These are phyloP conservation scores for Phlyctochytrium planicorne DNA, from an alignment of 192 early-diverging fungal genomes.

Conservation along the genomic window DNA sequence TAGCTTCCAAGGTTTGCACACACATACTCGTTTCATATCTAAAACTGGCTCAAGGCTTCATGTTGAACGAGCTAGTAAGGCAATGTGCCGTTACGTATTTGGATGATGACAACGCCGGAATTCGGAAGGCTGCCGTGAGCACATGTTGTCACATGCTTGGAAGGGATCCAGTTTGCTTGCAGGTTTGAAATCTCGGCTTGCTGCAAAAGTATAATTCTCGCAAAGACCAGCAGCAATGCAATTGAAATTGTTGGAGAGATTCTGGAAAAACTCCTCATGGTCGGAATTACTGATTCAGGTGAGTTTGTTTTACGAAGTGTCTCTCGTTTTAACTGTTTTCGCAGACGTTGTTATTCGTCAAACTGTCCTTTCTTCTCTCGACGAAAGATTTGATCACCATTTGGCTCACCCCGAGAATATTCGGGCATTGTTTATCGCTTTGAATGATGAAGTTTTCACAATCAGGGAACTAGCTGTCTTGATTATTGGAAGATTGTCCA, in stretches of 20 bases:
- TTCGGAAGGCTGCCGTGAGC: conserved; percentile 81
- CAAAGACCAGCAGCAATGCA: conserved; percentile 58
- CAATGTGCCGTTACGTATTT: conserved; percentile 82
- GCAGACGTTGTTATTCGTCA: conserved; percentile 70
- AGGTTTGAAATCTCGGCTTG: conserved; percentile 54
- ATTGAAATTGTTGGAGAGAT: conserved; percentile 83
- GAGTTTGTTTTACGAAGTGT: conserved; percentile 22
- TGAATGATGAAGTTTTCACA: conserved; percentile 90
- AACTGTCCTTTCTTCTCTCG: conserved; percentile 77
- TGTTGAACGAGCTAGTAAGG: conserved; percentile 86
- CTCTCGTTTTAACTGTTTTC: conserved; percentile 12
- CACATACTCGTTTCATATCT: not conserved
- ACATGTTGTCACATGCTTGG: conserved; percentile 82
- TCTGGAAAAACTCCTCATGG: conserved; percentile 83
- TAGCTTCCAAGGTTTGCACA: conserved; percentile 67
- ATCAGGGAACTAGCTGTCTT: conserved; percentile 79
- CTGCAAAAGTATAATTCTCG: conserved; percentile 3
- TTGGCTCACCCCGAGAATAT: conserved; percentile 90
- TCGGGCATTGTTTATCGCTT: conserved; percentile 77
- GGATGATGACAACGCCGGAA: conserved; percentile 70
- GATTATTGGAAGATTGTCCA: conserved; percentile 82
- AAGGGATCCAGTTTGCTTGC: conserved; percentile 78
- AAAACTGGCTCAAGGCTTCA: conserved; percentile 45
- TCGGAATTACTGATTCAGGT: conserved; percentile 82
- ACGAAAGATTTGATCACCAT: conserved; percentile 82